A percentile compares a stretch with the other conserved stretches of the same genome.
Evolutionary conservation across 768 basidiomycete genomes (phyloP).

Genomic region (Hericium alpestre): DNA sequence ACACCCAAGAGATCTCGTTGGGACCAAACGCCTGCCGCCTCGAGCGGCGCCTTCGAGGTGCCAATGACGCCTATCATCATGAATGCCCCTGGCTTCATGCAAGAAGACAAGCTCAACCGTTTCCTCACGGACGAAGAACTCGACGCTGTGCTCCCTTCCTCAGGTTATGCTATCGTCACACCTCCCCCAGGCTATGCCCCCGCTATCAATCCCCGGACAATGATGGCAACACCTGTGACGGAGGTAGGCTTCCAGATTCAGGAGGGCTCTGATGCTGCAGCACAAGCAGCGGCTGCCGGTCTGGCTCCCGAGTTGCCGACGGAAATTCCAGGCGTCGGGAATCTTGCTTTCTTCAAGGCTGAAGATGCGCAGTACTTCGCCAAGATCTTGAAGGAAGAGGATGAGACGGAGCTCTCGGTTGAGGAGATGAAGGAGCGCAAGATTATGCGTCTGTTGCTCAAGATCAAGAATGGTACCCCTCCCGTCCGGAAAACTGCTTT

Average conservation of each 20-base stretch:
- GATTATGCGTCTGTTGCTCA: constrained; percentile 94
- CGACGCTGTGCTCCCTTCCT: constrained; percentile 73
- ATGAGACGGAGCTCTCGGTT: constrained; percentile 83
- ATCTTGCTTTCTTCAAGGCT: constrained; percentile 93
- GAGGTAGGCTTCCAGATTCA: constrained; percentile 86
- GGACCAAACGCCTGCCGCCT: constrained; percentile 84
- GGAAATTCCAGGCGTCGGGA: constrained; percentile 96
- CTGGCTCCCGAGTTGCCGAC: constrained; percentile 90
- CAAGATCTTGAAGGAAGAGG: constrained; percentile 90
- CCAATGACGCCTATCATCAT: constrained; percentile 78
- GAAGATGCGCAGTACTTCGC: constrained; percentile 98
- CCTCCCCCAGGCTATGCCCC: constrained; percentile 92
- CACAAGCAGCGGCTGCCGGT: constrained; percentile 81
- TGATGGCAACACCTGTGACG: constrained; percentile 37
- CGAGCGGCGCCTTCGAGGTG: constrained; percentile 33
- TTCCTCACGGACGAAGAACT: constrained; percentile 94
- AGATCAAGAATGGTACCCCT: constrained; percentile 99
- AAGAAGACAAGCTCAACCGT: constrained; percentile 94
- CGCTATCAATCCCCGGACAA: constrained; percentile 46
- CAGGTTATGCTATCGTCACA: constrained; percentile 85
- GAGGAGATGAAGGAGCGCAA: constrained; percentile 99
- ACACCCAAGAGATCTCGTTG: constrained; percentile 88
- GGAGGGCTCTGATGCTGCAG: constrained; percentile 85
- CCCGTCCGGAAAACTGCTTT: constrained; percentile 97
- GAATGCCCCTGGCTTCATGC: constrained; percentile 74